These are phyloP conservation scores for Aspergillus fumigatus DNA, from an alignment of 2,329 filamentous ascomycete species.

Conservation along the genomic window DNA sequence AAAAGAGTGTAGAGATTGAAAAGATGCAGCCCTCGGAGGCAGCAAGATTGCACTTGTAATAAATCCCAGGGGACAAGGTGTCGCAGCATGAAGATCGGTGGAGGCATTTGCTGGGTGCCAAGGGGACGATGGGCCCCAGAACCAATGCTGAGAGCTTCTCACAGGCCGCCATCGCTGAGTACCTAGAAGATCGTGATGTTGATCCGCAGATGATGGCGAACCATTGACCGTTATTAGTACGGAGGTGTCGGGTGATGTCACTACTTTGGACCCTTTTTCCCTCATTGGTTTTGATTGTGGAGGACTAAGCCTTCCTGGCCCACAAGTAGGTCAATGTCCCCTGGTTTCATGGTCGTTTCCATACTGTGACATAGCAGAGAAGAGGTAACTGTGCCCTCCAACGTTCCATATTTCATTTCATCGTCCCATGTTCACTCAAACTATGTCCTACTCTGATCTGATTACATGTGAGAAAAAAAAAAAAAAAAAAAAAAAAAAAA, in stretches of 20 bases:
- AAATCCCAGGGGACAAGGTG: constrained; percentile 11
- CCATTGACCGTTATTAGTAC: not conserved
- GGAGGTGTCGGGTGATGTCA: not conserved
- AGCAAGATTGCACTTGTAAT: constrained; percentile 16
- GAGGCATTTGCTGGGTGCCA: constrained; percentile 8
- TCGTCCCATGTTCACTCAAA: too few relatives aligned
- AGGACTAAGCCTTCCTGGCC: too few relatives aligned
- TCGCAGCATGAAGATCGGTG: constrained; percentile 17
- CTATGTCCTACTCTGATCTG: too few relatives aligned
- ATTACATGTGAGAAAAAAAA: too few relatives aligned
- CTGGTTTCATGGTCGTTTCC: too few relatives aligned
- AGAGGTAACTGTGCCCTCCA: too few relatives aligned
- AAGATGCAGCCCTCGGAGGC: constrained; percentile 11
- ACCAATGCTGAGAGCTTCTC: not conserved
- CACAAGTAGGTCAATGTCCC: not conserved
- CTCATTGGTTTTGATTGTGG: not conserved
- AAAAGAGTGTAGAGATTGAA: constrained; percentile 5
- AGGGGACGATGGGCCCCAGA: constrained; percentile 5
- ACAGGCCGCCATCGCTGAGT: constrained; percentile 4
- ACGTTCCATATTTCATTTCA: too few relatives aligned
- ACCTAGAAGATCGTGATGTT: constrained; percentile 5
- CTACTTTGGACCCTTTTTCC: not conserved
- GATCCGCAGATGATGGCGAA: constrained; percentile 16
- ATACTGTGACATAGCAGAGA: too few relatives aligned
- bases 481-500: too few relatives aligned